These are phyloP conservation scores for Effrenium voratum DNA, from an alignment of 73 alveolate genomes.

Conservation along the genomic window DNA sequence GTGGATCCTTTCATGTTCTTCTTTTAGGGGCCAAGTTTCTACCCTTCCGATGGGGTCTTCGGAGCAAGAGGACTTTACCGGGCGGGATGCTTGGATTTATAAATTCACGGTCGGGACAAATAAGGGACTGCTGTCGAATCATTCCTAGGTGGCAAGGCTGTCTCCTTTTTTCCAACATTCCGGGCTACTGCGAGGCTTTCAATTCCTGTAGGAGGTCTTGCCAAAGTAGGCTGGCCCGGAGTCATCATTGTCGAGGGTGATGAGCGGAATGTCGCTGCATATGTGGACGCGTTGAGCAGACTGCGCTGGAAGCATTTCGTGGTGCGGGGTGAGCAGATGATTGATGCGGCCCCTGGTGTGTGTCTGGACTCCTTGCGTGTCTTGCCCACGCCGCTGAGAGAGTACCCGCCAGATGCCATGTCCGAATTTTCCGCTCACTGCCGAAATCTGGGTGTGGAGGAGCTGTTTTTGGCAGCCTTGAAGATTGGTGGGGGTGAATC, in stretches of 20 bases:
- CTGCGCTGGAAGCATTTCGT: conserved; percentile 93
- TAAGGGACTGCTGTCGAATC: no score
- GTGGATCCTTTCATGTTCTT: no score
- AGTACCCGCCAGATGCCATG: conserved; percentile 78
- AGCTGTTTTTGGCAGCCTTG: conserved; percentile 34
- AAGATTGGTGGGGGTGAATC: background rate
- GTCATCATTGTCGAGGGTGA: conserved; percentile 86
- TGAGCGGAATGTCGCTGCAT: conserved; percentile 28
- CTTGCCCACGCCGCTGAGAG: conserved; percentile 54
- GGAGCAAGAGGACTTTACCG: no score
- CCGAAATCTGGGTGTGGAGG: conserved; percentile 45
- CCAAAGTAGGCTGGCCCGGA: conserved; percentile 84
- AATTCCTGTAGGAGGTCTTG: no score
- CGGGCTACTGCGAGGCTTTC: no score
- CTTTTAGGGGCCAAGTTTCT: no score
- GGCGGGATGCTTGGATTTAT: no score
- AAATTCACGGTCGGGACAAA: no score
- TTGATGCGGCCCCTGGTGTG: background rate
- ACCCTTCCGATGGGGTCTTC: no score
- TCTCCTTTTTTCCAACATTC: no score
- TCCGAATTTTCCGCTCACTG: conserved; percentile 36
- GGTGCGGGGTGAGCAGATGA: conserved; percentile 57
- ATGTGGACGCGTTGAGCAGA: conserved; percentile 35
- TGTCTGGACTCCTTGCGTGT: background rate
- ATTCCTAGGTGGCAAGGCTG: no score